Percentiles rank a stretch among this genome's conserved stretches.
Evolutionary conservation across 129 eudicot species (phyloP).

Genomic region (Flaveria bidentis): DNA sequence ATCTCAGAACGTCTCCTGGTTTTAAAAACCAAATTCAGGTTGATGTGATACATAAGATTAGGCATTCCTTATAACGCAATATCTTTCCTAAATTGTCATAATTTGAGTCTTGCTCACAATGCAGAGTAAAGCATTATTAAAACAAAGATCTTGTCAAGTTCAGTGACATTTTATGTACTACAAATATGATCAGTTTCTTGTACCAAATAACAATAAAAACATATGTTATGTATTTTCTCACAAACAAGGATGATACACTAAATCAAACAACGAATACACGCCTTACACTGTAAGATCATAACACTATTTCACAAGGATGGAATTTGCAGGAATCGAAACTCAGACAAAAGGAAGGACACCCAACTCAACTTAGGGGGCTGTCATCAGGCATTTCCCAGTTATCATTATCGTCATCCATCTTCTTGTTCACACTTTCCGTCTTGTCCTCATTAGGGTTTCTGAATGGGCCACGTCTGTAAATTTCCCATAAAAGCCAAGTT

Average conservation of each 20-base stretch:
- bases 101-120: too few species aligned
- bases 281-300: constrained; percentile 17
- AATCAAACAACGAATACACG: constrained; percentile 17
- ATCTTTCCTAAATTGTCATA: too few species aligned
- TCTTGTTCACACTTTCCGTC: constrained; percentile 45
- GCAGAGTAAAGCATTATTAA: too few species aligned
- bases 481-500: constrained; percentile 9
- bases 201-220: constrained; percentile 15
- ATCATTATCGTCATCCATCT: constrained; percentile 67
- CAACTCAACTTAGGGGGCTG: constrained; percentile 44
- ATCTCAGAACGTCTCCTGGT: too few species aligned
- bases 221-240: constrained; percentile 17
- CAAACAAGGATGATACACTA: constrained; percentile 28
- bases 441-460: constrained; percentile 42
- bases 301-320: constrained; percentile 7
- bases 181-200: constrained; percentile 20
- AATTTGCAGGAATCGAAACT: constrained; percentile 13
- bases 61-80: too few species aligned
- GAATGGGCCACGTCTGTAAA: constrained; percentile 54
- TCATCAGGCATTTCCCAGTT: constrained; percentile 71
- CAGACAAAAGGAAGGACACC: constrained; percentile 42
- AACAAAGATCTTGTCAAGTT: constrained; percentile 13
- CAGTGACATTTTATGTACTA: constrained; percentile 7
- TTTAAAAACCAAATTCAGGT: too few species aligned
- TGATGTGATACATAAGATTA: too few species aligned